phyloP scores from a whole-genome alignment of 371 early-diverging fungal species.

The Catenaria anguillulae region DNA sequence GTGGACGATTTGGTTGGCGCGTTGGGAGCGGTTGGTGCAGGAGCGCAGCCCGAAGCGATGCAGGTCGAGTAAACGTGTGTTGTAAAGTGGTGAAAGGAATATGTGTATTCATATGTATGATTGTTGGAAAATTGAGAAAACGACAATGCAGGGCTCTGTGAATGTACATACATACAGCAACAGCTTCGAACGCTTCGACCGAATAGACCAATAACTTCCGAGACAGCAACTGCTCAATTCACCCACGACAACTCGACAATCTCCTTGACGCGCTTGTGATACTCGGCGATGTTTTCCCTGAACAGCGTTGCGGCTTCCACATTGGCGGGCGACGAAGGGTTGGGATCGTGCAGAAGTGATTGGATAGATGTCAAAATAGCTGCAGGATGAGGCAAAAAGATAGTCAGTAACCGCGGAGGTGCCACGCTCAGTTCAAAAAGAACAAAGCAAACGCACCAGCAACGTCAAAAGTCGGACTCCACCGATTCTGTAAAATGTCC shows the following conservation, averaged over 20 bases:
- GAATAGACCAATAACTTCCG: too few species aligned
- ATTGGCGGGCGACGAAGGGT: conserved; percentile 96
- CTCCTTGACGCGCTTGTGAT: conserved; percentile 81
- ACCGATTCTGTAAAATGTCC: conserved; percentile 96
- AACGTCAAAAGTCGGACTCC: conserved; percentile 95
- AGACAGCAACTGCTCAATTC: background rate
- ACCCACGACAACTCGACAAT: conserved; percentile 86
- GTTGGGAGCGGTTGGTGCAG: background rate
- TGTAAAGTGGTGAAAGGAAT: too few species aligned
- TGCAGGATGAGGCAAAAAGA: background rate
- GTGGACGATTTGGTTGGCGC: conserved; percentile 34
- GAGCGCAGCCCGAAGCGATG: background rate
- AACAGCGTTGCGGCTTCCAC: conserved; percentile 94
- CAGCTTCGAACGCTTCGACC: too few species aligned
- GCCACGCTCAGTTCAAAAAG: background rate
- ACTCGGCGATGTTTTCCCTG: conserved; percentile 82
- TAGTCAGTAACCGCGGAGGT: background rate
- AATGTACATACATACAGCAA: too few species aligned
- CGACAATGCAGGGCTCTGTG: too few species aligned
- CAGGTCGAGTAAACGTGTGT: background rate
- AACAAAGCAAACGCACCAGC: conserved; percentile 22
- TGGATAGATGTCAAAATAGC: conserved; percentile 95
- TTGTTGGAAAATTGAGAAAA: too few species aligned
- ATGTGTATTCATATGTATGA: too few species aligned
- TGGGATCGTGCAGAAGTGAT: conserved; percentile 95